Evolutionary conservation across 495 filamentous ascomycete species (phyloP).

Genomic region (Aspergillus saccharolyticus): DNA sequence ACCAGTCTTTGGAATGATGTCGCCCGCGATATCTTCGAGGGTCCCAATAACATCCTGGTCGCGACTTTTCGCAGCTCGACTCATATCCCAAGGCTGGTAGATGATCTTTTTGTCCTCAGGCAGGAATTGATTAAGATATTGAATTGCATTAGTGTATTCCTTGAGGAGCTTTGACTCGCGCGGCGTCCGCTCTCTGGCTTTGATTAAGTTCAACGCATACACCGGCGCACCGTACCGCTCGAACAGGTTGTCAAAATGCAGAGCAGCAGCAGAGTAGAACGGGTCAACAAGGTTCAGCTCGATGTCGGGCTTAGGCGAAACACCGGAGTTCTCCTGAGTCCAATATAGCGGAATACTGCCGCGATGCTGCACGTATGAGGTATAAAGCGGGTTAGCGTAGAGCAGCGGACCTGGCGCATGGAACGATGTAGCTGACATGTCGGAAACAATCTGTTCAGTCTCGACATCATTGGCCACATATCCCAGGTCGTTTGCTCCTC

Average conservation of each 20-base stretch:
- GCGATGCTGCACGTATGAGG: slow-evolving; percentile 93
- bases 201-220: slow-evolving; percentile 91
- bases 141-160: slow-evolving; percentile 83
- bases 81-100: slow-evolving; percentile 98
- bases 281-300: slow-evolving; percentile 91
- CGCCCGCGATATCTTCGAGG: slow-evolving; percentile 81
- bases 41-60: slow-evolving; percentile 93
- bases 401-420: slow-evolving; percentile 83
- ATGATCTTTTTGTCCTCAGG: slow-evolving; percentile 78
- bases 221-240: slow-evolving; percentile 88
- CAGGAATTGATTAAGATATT: slow-evolving; percentile 92
- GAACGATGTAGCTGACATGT: slow-evolving; percentile 89
- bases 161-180: slow-evolving; percentile 84
- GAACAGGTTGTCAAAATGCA: slow-evolving; percentile 96
- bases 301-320: slow-evolving; percentile 92
- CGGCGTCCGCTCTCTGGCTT: slow-evolving; percentile 82
- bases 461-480: slow-evolving; percentile 99
- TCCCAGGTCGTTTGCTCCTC: slow-evolving; percentile 90
- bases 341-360: slow-evolving; percentile 96
- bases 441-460: slow-evolving; percentile 96
- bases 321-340: slow-evolving; percentile 95
- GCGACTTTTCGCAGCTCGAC: slow-evolving; percentile 87
- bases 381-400: slow-evolving; percentile 84
- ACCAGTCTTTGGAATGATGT: slow-evolving; percentile 75
- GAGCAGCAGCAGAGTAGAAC: slow-evolving; percentile 90